Percentiles rank a stretch among this genome's conserved stretches.
Evolutionary conservation across 768 basidiomycete genomes (phyloP).

Genomic region (Hemileccinum impolitum): DNA sequence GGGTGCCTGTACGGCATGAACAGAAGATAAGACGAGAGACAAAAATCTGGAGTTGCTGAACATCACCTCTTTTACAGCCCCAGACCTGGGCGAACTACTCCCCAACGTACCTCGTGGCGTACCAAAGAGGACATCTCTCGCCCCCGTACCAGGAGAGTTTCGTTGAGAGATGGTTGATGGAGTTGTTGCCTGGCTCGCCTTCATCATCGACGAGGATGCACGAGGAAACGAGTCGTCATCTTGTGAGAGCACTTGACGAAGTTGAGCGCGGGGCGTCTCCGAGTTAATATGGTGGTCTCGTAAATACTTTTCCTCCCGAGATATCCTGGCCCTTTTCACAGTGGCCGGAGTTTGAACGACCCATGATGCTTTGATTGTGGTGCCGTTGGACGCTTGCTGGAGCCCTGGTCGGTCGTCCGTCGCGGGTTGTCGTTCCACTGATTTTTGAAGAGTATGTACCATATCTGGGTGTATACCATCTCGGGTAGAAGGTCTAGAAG

Average conservation of each 20-base stretch:
- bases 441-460: conserved; percentile 6
- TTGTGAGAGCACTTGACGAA: conserved; percentile 33
- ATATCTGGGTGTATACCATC: conserved; percentile 13
- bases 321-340: conserved; percentile 15
- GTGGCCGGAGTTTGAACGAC: conserved; percentile 30
- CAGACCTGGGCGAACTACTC: conserved; percentile 22
- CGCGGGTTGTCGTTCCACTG: conserved; percentile 10
- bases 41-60: background rate
- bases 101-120: conserved; percentile 22
- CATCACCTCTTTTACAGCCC: conserved; percentile 26
- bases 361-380: conserved; percentile 31
- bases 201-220: conserved; percentile 27
- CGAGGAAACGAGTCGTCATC: conserved; percentile 25
- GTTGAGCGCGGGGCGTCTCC: conserved; percentile 25
- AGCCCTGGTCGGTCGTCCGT: conserved; percentile 8
- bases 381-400: conserved; percentile 14
- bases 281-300: conserved; percentile 14
- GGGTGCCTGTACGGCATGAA: conserved; percentile 10
- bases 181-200: conserved; percentile 19
- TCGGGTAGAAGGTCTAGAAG: conserved; percentile 30
- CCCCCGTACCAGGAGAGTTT: conserved; percentile 17
- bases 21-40: conserved; percentile 8
- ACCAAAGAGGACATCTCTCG: conserved; percentile 16
- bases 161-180: conserved; percentile 25
- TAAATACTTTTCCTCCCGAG: conserved; percentile 31